Evolutionary conservation across 352 stramenopile genomes (phyloP).

Genomic region (Pythium phragmiticola): DNA sequence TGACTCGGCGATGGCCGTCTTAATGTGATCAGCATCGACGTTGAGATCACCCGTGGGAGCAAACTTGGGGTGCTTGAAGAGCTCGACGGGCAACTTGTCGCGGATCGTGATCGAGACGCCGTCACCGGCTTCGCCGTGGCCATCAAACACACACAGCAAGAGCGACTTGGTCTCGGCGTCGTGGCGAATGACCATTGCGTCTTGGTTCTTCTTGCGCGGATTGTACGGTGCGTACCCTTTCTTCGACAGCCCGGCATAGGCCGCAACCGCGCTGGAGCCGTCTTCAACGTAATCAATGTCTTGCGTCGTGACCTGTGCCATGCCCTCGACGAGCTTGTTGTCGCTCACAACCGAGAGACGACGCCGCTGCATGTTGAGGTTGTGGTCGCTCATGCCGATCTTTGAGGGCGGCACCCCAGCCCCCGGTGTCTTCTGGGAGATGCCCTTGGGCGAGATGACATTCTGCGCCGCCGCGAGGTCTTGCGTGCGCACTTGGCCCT

Average conservation of each 20-base stretch:
- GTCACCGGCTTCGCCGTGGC: conserved; percentile 95
- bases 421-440: conserved; percentile 66
- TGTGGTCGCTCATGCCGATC: conserved; percentile 46
- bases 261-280: conserved; percentile 50
- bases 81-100: conserved; percentile 84
- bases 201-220: conserved; percentile 97
- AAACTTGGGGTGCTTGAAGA: conserved; percentile 91
- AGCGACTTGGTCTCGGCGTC: conserved; percentile 90
- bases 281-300: conserved; percentile 69
- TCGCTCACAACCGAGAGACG: conserved; percentile 73
- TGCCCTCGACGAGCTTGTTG: conserved; percentile 81
- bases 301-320: conserved; percentile 59
- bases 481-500: conserved; percentile 46
- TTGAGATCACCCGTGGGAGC: conserved; percentile 44
- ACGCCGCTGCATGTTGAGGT: conserved; percentile 60
- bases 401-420: conserved; percentile 30
- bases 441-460: conserved; percentile 79
- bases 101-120: conserved; percentile 90
- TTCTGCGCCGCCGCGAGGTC: conserved; percentile 55
- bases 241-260: conserved; percentile 80
- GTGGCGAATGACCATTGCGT: conserved; percentile 95
- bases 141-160: conserved; percentile 96
- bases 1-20: conserved; percentile 57
- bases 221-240: conserved; percentile 92
- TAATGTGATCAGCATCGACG: conserved; percentile 54